Conservation (phyloP, 179 eudicot genomes). For the Dionaea muscipula region DNA sequence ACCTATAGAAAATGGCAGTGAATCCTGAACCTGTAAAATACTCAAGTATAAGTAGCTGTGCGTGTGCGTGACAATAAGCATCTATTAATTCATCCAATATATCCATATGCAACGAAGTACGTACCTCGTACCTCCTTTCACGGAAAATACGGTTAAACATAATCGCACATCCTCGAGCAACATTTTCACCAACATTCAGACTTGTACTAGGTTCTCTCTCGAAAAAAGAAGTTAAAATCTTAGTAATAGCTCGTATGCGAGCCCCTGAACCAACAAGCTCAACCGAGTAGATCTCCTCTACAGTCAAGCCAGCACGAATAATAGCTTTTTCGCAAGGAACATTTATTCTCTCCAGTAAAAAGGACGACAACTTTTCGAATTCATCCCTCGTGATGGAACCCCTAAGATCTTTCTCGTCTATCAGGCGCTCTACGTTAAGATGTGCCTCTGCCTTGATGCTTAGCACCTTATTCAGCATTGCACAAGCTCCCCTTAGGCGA, state of each 20-base stretch:
- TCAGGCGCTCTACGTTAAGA: constrained; percentile 76
- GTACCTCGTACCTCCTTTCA: constrained; percentile 76
- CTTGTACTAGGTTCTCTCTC: constrained; percentile 80
- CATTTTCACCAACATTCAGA: constrained; percentile 87
- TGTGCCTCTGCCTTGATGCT: constrained; percentile 97
- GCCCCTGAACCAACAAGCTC: constrained; percentile 82
- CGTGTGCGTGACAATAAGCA: too few species aligned
- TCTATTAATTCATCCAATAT: too few species aligned
- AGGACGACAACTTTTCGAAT: constrained; percentile 64
- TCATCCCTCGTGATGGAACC: constrained; percentile 74
- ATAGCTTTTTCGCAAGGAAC: constrained; percentile 76
- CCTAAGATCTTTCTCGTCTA: constrained; percentile 85
- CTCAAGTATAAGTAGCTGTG: neutral
- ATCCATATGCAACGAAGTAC: too few species aligned
- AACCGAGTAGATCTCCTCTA: constrained; percentile 52
- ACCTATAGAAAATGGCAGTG: constrained; percentile 77
- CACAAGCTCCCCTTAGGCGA: constrained; percentile 74
- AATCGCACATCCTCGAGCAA: constrained; percentile 70
- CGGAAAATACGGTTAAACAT: constrained; percentile 71
- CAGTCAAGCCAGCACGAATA: constrained; percentile 44
- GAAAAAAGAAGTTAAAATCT: constrained; percentile 66
- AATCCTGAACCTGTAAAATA: constrained; percentile 69
- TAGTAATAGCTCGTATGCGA: constrained; percentile 58
- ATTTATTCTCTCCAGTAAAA: constrained; percentile 71
- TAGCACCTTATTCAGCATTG: constrained; percentile 72